Base-by-base conservation (phyloP, 495 filamentous ascomycete genomes). In the Haplographium delicatum region DNA sequence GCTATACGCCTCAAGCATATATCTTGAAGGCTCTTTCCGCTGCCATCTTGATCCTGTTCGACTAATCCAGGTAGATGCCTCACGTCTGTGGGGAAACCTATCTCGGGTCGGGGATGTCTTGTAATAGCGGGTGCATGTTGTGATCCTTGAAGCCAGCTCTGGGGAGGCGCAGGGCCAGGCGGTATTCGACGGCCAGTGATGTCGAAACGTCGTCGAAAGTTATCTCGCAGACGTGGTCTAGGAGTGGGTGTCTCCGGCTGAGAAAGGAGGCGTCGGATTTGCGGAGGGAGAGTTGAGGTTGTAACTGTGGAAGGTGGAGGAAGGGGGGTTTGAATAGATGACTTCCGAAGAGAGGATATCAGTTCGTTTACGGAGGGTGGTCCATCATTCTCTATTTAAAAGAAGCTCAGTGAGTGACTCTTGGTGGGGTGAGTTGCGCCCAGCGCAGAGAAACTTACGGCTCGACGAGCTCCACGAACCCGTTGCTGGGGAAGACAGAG, bases 91-190 rank as follows among this genome's bases (percentile, higher is more conserved):
- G 56, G 56, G 40, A 53, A 59, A 16, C 25, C 16, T 11, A 43
- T 39, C 55, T 5, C 68, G 61, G 58, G 67, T 25, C 19, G n/a
- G 24, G 3, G 35, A 26, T 38, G 44, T 31, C 33, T 53, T 35
- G 23, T 2, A 5, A 9, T 27, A 7, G 24, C 4, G 5, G 62
- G 38, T 23, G 59, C 55, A 49, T 62, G 40, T 24, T 49, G 52
- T n/a, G 67, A 62, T 4, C 47, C 41, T 28, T 66, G 59, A 9
- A 84, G 58, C 88, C 88, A 93, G 58, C 84, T 89, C 24, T 70
- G 72, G 1, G 88, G 88, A 16, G 86, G 72, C 7, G 85, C 75
- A 3, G 88, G 87, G 0, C 87, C 88, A 1, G 85, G 68, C 0
- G 79, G 76, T 13, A 71, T 62, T 49, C 79, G 73, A 51, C 68